phyloP scores from a whole-genome alignment of 2,329 filamentous ascomycete species.

The Pseudofabraea citricarpa region DNA sequence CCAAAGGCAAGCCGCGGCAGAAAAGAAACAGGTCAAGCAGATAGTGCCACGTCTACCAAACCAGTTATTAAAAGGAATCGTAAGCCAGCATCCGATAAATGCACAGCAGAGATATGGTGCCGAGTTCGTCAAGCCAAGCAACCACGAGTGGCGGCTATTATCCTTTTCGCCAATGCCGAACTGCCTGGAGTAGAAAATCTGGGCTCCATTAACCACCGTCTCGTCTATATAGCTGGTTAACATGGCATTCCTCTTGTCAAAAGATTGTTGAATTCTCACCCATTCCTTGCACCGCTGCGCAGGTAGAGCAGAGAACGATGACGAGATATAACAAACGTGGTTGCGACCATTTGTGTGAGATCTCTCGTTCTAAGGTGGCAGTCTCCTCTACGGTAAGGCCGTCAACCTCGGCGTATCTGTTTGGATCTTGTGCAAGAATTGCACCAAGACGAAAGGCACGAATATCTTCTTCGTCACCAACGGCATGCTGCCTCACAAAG shows the following conservation, averaged over 20 bases:
- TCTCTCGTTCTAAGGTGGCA: conserved; percentile 52
- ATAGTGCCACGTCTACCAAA: conserved; percentile 70
- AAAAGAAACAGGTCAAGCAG: conserved; percentile 62
- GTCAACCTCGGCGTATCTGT: conserved; percentile 41
- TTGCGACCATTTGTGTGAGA: conserved; percentile 64
- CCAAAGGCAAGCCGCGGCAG: conserved; percentile 48
- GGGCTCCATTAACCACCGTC: conserved; percentile 65
- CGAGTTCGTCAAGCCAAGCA: conserved; percentile 57
- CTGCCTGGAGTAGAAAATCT: conserved; percentile 57
- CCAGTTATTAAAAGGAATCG: conserved; percentile 63
- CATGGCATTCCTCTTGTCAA: conserved; percentile 15
- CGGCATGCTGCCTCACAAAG: conserved; percentile 51
- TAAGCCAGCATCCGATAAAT: conserved; percentile 68
- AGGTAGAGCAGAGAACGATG: conserved; percentile 61
- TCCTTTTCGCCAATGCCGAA: conserved; percentile 53
- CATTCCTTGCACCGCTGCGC: conserved; percentile 68
- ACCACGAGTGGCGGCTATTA: conserved; percentile 44
- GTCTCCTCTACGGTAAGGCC: conserved; percentile 55
- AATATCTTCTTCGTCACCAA: conserved; percentile 50
- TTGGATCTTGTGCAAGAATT: conserved; percentile 44
- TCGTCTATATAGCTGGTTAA: conserved; percentile 40
- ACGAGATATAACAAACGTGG: conserved; percentile 61
- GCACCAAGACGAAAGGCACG: conserved; percentile 56
- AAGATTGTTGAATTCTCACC: conserved; percentile 30
- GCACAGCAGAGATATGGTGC: conserved; percentile 63